Evolutionary conservation across 345 rosid species (phyloP).

Genomic region (Brassica incana): DNA sequence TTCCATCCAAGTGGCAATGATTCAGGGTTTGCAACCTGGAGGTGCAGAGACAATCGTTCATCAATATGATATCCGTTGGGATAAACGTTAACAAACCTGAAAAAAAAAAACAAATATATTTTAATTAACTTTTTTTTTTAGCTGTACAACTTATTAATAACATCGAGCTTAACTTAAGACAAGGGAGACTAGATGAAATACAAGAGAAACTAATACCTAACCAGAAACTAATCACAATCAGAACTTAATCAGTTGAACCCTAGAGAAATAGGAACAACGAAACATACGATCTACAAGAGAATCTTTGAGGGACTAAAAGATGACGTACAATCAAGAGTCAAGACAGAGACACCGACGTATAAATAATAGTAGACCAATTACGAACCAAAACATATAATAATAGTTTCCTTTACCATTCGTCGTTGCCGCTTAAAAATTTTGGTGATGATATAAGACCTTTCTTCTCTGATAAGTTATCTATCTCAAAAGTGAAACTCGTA

Average conservation of each 20-base stretch:
- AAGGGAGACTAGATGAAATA: too few species aligned
- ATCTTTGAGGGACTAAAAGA: too few species aligned
- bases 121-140: neutral
- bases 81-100: neutral
- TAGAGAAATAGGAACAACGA: too few species aligned
- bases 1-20: constrained; percentile 2
- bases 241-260: too few species aligned
- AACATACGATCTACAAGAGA: too few species aligned
- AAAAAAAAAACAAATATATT: neutral
- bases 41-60: constrained; percentile 2
- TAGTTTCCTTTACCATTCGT: constrained; percentile 3
- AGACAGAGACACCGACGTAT: too few species aligned
- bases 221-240: too few species aligned
- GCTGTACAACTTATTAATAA: neutral
- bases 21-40: neutral
- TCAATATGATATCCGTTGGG: neutral
- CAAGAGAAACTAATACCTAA: too few species aligned
- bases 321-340: too few species aligned
- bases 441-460: neutral
- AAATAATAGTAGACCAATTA: neutral
- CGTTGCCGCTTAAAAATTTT: constrained; percentile 1
- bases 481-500: constrained; percentile 13
- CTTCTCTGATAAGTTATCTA: neutral
- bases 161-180: too few species aligned
- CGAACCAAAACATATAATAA: neutral